Evolutionary conservation across 352 stramenopile genomes (phyloP).

Genomic region (Pythium angustatum): DNA sequence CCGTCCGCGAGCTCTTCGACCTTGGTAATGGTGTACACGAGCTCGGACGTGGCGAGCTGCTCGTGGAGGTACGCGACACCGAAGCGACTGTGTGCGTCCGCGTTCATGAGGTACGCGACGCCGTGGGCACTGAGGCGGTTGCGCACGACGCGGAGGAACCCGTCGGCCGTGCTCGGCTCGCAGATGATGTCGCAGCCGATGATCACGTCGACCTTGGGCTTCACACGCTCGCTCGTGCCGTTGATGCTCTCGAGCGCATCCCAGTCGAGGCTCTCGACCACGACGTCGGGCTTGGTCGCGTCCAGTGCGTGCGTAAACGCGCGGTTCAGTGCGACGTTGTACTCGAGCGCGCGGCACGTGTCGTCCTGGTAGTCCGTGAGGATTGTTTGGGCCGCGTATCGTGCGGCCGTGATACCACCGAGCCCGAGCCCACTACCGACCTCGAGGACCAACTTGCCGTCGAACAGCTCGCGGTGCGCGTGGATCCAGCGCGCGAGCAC

Average conservation of each 20-base stretch:
- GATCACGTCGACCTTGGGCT: conserved; percentile 71
- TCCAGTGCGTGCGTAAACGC: conserved; percentile 72
- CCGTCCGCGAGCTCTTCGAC: conserved; percentile 63
- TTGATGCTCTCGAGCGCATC: conserved; percentile 70
- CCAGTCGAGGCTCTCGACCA: conserved; percentile 73
- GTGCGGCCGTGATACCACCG: conserved; percentile 71
- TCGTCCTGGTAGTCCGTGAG: conserved; percentile 87
- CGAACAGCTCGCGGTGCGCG: conserved; percentile 71
- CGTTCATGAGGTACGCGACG: conserved; percentile 87
- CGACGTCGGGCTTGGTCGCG: conserved; percentile 46
- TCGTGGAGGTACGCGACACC: conserved; percentile 74
- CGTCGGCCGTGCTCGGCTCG: conserved; percentile 82
- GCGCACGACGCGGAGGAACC: conserved; percentile 78
- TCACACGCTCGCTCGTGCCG: conserved; percentile 13
- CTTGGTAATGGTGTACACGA: conserved; percentile 72
- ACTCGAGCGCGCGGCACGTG: conserved; percentile 70
- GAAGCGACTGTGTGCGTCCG: conserved; percentile 85
- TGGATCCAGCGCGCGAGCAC: conserved; percentile 84
- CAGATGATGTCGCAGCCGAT: conserved; percentile 90
- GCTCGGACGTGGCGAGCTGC: conserved; percentile 56
- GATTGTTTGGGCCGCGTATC: conserved; percentile 58
- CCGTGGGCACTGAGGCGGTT: conserved; percentile 51
- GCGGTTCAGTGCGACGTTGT: conserved; percentile 80
- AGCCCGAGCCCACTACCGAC: conserved; percentile 83
- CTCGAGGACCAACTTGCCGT: conserved; percentile 72